phyloP scores from a whole-genome alignment of 2,329 filamentous ascomycete species.

The Venturia carpophila region DNA sequence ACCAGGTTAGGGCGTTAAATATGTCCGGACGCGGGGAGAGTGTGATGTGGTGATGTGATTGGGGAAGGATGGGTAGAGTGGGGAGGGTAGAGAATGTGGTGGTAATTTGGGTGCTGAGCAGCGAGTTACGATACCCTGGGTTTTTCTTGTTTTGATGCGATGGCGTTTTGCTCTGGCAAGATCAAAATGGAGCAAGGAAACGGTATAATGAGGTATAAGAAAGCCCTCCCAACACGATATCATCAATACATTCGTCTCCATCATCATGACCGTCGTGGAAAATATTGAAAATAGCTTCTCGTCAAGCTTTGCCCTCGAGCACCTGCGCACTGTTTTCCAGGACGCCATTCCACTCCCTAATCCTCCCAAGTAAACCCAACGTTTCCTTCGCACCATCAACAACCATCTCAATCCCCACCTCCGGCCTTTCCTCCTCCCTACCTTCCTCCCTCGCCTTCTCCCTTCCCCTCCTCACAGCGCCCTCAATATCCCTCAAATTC shows the following conservation, averaged over 20 bases:
- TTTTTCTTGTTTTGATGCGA: not conserved
- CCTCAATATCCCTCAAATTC: conserved; percentile 23
- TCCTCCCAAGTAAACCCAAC: conserved; percentile 26
- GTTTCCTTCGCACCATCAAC: conserved; percentile 26
- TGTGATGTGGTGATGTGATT: not conserved
- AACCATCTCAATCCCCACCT: conserved; percentile 28
- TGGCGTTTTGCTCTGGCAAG: not conserved
- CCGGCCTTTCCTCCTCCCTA: conserved; percentile 25
- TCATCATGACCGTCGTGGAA: not conserved
- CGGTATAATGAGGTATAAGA: not conserved
- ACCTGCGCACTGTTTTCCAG: conserved; percentile 28
- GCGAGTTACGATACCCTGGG: conserved; percentile 2
- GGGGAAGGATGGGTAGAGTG: not conserved
- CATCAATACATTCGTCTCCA: not conserved
- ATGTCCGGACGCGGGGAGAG: too few relatives aligned
- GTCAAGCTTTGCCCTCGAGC: not conserved
- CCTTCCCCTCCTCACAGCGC: conserved; percentile 25
- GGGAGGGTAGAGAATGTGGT: too few relatives aligned
- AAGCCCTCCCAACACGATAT: not conserved
- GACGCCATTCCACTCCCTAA: conserved; percentile 29
- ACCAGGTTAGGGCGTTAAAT: too few relatives aligned
- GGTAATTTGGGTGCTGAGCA: not conserved
- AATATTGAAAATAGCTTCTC: not conserved
- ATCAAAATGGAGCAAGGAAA: not conserved
- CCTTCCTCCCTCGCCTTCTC: conserved; percentile 20